These are phyloP conservation scores for Tetracladium setigerum DNA, from an alignment of 495 filamentous ascomycete genomes.

Conservation along the genomic window DNA sequence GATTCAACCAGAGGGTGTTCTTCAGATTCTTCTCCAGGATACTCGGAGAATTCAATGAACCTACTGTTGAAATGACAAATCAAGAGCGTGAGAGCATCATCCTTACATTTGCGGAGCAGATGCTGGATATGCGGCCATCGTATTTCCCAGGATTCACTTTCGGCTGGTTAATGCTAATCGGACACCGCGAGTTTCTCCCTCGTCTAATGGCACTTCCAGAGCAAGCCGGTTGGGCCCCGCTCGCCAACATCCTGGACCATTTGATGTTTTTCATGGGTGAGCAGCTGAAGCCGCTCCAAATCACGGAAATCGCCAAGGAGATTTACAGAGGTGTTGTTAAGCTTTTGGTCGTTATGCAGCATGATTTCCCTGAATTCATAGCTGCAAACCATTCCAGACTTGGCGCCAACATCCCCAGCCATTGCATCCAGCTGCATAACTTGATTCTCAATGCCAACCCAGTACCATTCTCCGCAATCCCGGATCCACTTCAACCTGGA, in stretches of 20 bases:
- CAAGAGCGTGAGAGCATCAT: conserved; percentile 54
- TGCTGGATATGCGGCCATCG: conserved; percentile 66
- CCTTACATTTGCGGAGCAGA: conserved; percentile 63
- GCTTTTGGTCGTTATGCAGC: conserved; percentile 75
- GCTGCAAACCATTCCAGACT: conserved; percentile 79
- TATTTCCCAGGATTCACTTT: conserved; percentile 76
- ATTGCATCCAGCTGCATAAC: conserved; percentile 85
- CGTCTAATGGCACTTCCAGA: conserved; percentile 62
- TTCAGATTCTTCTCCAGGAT: conserved; percentile 85
- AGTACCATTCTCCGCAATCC: conserved; percentile 62
- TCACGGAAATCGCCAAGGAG: conserved; percentile 66
- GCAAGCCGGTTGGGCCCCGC: conserved; percentile 65
- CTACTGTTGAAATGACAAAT: conserved; percentile 30
- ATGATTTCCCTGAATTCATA: conserved; percentile 92
- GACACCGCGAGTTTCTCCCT: conserved; percentile 84
- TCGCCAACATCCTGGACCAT: conserved; percentile 66
- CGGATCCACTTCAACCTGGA: conserved; percentile 72
- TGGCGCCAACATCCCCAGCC: conserved; percentile 75
- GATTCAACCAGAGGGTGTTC: conserved; percentile 83
- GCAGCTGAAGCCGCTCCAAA: conserved; percentile 64
- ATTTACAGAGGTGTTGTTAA: conserved; percentile 80
- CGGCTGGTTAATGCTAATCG: conserved; percentile 73
- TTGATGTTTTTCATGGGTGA: conserved; percentile 70
- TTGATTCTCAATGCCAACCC: conserved; percentile 81
- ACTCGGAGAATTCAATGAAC: conserved; percentile 49